Evolutionary conservation across 768 basidiomycete species (phyloP).

Genomic region (Russula abietina): DNA sequence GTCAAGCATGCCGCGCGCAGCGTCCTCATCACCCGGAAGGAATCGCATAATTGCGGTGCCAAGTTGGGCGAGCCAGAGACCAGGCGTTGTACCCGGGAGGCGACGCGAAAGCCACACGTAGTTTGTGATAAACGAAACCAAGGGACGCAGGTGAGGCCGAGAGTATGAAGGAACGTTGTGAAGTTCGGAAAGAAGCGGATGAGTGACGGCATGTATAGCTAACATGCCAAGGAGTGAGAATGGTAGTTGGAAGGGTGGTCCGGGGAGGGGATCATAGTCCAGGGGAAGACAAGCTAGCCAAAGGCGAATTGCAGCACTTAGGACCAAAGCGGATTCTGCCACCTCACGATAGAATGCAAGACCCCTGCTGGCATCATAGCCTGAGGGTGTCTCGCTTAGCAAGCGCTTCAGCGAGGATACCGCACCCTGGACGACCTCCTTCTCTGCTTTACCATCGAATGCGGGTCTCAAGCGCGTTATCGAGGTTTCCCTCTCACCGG

Average conservation of each 20-base stretch:
- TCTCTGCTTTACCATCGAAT: slow-evolving; percentile 37
- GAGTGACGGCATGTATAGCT: slow-evolving; percentile 44
- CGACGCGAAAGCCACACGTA: slow-evolving; percentile 57
- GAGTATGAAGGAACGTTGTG: slow-evolving; percentile 29
- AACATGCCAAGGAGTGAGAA: slow-evolving; percentile 50
- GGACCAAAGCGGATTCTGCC: slow-evolving; percentile 33
- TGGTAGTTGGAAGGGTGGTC: slow-evolving; percentile 59
- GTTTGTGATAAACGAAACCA: slow-evolving; percentile 46
- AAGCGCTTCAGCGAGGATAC: slow-evolving; percentile 23
- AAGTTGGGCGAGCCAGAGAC: slow-evolving; percentile 64
- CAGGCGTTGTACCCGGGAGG: slow-evolving; percentile 48
- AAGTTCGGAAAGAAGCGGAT: slow-evolving; percentile 45
- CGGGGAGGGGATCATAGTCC: slow-evolving; percentile 35
- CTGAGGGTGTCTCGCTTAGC: slow-evolving; percentile 20
- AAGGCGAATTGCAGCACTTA: slow-evolving; percentile 50
- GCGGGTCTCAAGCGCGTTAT: slow-evolving; percentile 35
- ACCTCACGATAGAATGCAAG: slow-evolving; percentile 29
- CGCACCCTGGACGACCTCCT: slow-evolving; percentile 26
- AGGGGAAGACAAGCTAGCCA: slow-evolving; percentile 59
- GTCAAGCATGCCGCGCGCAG: slow-evolving; percentile 40
- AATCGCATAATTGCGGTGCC: slow-evolving; percentile 49
- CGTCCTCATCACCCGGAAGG: slow-evolving; percentile 71
- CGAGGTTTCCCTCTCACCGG: slow-evolving; percentile 46
- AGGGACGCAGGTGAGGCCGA: slow-evolving; percentile 40
- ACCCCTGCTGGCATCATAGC: slow-evolving; percentile 8